Conservation (phyloP, 73 alveolate genomes). For the Paramecium tetraurelia region DNA sequence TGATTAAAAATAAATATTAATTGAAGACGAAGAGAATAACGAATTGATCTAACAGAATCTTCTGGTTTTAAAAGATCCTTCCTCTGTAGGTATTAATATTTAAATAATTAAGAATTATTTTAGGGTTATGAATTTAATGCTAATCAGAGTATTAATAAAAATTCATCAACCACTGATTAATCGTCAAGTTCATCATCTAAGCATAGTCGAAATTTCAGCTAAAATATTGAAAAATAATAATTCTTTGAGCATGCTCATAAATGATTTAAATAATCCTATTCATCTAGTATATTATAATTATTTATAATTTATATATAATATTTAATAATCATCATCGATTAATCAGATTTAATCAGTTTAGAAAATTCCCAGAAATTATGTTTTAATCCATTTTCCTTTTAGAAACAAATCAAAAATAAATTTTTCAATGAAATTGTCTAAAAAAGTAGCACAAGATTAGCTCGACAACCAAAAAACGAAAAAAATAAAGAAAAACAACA, state of each 20-base stretch:
- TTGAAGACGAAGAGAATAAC: conserved; percentile 54
- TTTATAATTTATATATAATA: neutral
- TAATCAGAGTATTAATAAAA: conserved; percentile 1
- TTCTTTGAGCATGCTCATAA: neutral
- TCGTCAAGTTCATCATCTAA: conserved; percentile 12
- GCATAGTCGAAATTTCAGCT: conserved; percentile 20
- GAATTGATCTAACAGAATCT: conserved; percentile 29
- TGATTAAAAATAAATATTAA: conserved; percentile 58
- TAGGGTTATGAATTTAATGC: conserved; percentile 50
- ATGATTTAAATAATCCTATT: neutral
- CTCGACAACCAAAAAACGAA: neutral
- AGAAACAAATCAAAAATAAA: neutral
- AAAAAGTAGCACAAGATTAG: no score
- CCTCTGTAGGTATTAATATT: neutral
- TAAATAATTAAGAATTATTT: conserved; percentile 28
- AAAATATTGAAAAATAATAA: neutral
- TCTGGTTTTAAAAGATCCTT: neutral
- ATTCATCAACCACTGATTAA: neutral
- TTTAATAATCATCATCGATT: neutral
- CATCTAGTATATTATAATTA: neutral
- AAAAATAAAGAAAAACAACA: neutral
- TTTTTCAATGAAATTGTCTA: neutral
- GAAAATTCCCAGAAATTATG: neutral
- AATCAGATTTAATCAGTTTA: neutral
- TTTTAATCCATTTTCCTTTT: neutral